Percentiles rank a stretch among this genome's conserved stretches.
These are phyloP conservation scores for Theileria parva DNA, from an alignment of 169 alveolate species.

Conservation along the genomic window DNA sequence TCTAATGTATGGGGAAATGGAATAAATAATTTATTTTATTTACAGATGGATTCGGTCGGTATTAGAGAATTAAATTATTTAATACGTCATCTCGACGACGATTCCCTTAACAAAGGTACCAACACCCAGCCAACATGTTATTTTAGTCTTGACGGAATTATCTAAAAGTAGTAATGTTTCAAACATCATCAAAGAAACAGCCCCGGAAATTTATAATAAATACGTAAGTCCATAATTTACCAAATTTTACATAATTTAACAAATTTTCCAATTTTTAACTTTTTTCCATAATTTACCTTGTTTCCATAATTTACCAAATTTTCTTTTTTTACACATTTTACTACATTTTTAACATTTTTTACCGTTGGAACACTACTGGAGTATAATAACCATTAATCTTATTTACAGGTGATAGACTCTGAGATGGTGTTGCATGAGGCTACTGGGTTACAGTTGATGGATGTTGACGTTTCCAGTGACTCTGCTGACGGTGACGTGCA, in stretches of 20 bases:
- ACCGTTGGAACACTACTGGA: neutral
- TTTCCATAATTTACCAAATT: too few species aligned
- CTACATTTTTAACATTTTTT: neutral
- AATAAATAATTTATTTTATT: neutral
- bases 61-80: conserved; percentile 16
- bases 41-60: neutral
- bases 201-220: conserved; percentile 38
- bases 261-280: too few species aligned
- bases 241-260: too few species aligned
- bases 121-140: neutral
- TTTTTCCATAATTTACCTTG: too few species aligned
- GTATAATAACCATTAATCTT: too few species aligned
- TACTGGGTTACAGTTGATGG: conserved; percentile 50
- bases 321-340: too few species aligned
- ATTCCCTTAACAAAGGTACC: conserved; percentile 37
- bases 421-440: conserved; percentile 19
- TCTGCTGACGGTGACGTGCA: conserved; percentile 14
- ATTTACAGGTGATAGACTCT: conserved; percentile 13
- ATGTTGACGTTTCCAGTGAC: neutral
- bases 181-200: conserved; percentile 10
- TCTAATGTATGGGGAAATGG: neutral
- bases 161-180: conserved; percentile 29
- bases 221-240: conserved; percentile 21
- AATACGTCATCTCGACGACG: conserved; percentile 30
- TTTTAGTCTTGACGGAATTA: conserved; percentile 18